phyloP scores from a whole-genome alignment of 768 basidiomycete genomes.

The Russula vinacea region DNA sequence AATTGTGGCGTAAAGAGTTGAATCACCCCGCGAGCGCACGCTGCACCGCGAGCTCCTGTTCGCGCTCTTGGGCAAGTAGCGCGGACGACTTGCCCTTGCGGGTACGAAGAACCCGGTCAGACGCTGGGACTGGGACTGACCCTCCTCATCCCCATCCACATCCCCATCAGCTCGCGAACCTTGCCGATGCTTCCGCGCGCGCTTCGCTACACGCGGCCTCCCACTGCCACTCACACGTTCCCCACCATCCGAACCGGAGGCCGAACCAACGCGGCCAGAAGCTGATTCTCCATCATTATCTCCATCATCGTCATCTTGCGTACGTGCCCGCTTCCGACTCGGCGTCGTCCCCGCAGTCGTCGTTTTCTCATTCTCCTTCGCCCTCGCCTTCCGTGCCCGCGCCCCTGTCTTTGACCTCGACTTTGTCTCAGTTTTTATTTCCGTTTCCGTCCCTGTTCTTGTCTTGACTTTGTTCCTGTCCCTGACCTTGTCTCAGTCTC shows the following conservation, averaged over 20 bases:
- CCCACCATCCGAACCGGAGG: neutral
- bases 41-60: slow-evolving; percentile 25
- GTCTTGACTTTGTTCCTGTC: neutral
- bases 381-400: neutral
- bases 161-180: slow-evolving; percentile 32
- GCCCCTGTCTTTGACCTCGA: neutral
- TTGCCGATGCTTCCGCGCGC: slow-evolving; percentile 27
- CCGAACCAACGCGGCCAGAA: neutral
- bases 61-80: slow-evolving; percentile 10
- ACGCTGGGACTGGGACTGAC: slow-evolving; percentile 9
- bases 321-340: slow-evolving; percentile 3
- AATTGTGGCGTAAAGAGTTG: neutral
- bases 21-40: slow-evolving; percentile 12
- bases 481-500: neutral
- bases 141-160: neutral
- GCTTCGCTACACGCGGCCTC: slow-evolving; percentile 6
- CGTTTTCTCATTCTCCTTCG: neutral
- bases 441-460: neutral
- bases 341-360: neutral
- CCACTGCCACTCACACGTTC: too few relatives aligned
- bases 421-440: neutral
- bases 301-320: neutral
- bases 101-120: slow-evolving; percentile 27
- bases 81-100: slow-evolving; percentile 21
- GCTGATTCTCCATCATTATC: neutral